These are phyloP conservation scores for Diaporthe sp. DNA, from an alignment of 2,329 filamentous ascomycete species.

Conservation along the genomic window DNA sequence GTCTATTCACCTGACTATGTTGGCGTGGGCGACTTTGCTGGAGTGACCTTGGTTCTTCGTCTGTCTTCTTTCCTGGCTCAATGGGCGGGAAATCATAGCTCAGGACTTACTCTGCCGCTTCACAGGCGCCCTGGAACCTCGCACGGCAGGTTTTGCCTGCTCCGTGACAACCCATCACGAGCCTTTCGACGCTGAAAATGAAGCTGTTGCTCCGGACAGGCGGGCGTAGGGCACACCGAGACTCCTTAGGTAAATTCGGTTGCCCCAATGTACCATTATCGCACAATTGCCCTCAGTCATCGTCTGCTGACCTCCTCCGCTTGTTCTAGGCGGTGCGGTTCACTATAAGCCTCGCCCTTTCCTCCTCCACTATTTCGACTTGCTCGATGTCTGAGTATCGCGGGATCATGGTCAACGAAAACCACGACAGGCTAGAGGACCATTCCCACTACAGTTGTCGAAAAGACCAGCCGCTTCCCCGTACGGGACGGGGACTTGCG, in stretches of 20 bases:
- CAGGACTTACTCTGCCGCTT: background rate
- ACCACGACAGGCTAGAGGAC: background rate
- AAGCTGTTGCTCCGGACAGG: background rate
- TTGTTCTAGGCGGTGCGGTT: background rate
- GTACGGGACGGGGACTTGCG: background rate
- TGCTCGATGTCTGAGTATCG: background rate
- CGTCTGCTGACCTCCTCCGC: slow-evolving; percentile 24
- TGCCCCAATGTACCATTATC: background rate
- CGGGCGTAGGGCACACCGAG: background rate
- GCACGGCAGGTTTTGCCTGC: background rate
- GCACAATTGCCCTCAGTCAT: background rate
- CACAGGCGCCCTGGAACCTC: background rate
- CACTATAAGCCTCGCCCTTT: background rate
- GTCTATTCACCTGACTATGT: background rate
- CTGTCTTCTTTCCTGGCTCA: background rate
- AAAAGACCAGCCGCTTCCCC: slow-evolving; percentile 6
- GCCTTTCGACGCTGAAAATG: background rate
- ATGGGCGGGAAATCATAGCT: background rate
- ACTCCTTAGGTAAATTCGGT: background rate
- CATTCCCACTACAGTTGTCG: background rate
- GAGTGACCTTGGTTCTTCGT: background rate
- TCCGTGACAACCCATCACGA: background rate
- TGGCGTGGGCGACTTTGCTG: background rate
- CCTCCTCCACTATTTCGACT: background rate
- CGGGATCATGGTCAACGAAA: background rate